Evolutionary conservation across 352 stramenopile genomes (phyloP), one percentile per base, ranked within the genome.

Genomic region (Phytophthora cactorum): DNA sequence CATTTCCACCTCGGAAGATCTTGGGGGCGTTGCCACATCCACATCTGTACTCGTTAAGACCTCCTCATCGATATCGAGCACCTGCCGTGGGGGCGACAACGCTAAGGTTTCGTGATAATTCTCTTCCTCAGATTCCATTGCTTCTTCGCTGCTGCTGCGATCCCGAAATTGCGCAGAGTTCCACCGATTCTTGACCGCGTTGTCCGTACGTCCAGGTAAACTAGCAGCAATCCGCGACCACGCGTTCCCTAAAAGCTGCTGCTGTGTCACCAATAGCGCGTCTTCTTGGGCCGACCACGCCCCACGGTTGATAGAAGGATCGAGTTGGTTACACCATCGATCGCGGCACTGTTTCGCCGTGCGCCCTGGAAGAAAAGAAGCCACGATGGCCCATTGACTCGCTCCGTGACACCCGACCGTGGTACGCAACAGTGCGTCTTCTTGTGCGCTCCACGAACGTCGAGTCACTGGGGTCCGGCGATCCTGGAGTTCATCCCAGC

Each of bases 311-410:
- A 89, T 82, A 2, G 62, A 46, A n/a, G 78, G 76, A 32, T 86
- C 61, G 14, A 87, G 32, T 9, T 77, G 74, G 10, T 78, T 70
- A 12, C 64, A 54, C 74, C 72, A 84, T 4, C 84, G 63, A 28
- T 93, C 86, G 4, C 88, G 78, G 25, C 84, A 94, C 53, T 96
- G 88, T 45, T 94, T 94, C 1, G 79, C 77, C 17, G 64, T 92
- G 2, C 88, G 79, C 15, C 76, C 81, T 4, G 69, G 70, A n/a
- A 95, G 52, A 41, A 84, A 72, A 1, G 78, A 86, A 8, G 88
- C 78, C 38, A 90, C 75, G 2, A 92, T 62, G 1, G 75, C 49
- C 88, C 88, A 96, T 31, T 78, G 78, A 12, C 72, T 72, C 0
- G 59, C 43, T 10, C 84, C 81, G 34, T 91, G 77, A 17, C 57